Conservation (phyloP, 441 rosid genomes). For the Daphne laureola region DNA sequence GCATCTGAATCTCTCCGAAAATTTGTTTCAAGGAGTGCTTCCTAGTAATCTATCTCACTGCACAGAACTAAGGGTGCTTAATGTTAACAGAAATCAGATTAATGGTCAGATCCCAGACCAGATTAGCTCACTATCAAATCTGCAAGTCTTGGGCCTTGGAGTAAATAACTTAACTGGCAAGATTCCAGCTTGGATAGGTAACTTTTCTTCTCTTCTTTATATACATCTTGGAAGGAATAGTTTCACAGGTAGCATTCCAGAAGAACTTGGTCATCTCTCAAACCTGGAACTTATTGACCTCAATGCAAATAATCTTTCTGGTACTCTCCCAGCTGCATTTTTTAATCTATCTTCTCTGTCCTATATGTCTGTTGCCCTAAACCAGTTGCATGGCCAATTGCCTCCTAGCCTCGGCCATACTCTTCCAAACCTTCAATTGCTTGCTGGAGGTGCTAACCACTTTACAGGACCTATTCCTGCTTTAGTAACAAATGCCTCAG, state of each 20-base stretch:
- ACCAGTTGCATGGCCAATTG: conserved; percentile 31
- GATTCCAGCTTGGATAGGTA: conserved; percentile 26
- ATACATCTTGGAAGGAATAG: conserved; percentile 18
- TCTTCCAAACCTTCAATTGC: conserved; percentile 22
- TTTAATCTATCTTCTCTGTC: conserved; percentile 35
- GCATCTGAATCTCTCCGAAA: not conserved
- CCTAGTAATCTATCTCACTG: too few relatives aligned
- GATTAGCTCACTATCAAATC: not conserved
- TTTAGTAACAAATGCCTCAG: conserved; percentile 30
- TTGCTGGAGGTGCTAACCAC: conserved; percentile 25
- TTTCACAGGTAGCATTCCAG: conserved; percentile 30
- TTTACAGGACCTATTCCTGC: conserved; percentile 30
- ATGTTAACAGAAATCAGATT: not conserved
- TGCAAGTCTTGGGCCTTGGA: not conserved
- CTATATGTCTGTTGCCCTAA: conserved; percentile 20
- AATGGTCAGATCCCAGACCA: not conserved
- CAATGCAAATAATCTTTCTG: conserved; percentile 24
- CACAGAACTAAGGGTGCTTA: too few relatives aligned
- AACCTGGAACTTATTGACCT: conserved; percentile 22
- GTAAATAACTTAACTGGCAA: not conserved
- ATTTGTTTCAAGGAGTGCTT: too few relatives aligned
- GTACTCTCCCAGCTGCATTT: conserved; percentile 30
- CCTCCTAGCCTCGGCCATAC: conserved; percentile 27
- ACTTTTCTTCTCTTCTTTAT: conserved; percentile 24
- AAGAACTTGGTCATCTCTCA: conserved; percentile 26